Base-by-base conservation (phyloP, 2,329 filamentous ascomycete species). In the Annulohypoxylon truncatum region DNA sequence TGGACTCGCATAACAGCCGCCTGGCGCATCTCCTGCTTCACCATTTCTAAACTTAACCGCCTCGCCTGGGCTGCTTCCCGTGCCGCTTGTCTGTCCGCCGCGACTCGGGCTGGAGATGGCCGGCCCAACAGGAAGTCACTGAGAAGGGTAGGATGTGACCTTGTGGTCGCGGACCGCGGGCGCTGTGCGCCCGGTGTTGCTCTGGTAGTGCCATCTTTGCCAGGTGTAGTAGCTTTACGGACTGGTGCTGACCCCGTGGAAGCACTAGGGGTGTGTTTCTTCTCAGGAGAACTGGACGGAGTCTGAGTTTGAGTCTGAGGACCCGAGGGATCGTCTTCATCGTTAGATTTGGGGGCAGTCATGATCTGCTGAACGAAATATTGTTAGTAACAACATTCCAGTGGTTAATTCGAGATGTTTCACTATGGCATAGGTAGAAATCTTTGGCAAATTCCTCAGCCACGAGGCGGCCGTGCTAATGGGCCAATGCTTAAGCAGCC, bases 11-110 rank as follows among this genome's bases (percentile, higher is more conserved):
- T 84, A 55, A 85, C 87, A n/a, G 83, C 79, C 5, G 82, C 86
- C 70, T 89, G 82, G 55, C 85, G 85, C 85, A 88, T 88, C 71
- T 87, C 85, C 46, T 79, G 77, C 80, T 90, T 85, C 73, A 88
- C 82, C 66, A 85, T 76, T 78, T 91, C 85, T 71, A 88, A 77
- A 72, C 85, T 87, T 78, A 86, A 85, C 71, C 88, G 82, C 68
- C 86, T 82, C 52, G 82, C 80, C 10, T 82, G 81, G 7, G 71
- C 66, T 48, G 72, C 67, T 64, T 77, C 80, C 18, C 81, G 81
- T 10, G 72, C 73, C 12, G 74, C 75, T 61, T 76, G 71, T 50
- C 73, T 73, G 46, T 84, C 80, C 7, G 85, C 85, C 0, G 84
- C 82, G 13, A 86, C 66, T 26, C 88, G 83, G n/a, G 84, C 83